Base-by-base conservation (phyloP, 345 rosid genomes). In the Sonneratia alba region DNA sequence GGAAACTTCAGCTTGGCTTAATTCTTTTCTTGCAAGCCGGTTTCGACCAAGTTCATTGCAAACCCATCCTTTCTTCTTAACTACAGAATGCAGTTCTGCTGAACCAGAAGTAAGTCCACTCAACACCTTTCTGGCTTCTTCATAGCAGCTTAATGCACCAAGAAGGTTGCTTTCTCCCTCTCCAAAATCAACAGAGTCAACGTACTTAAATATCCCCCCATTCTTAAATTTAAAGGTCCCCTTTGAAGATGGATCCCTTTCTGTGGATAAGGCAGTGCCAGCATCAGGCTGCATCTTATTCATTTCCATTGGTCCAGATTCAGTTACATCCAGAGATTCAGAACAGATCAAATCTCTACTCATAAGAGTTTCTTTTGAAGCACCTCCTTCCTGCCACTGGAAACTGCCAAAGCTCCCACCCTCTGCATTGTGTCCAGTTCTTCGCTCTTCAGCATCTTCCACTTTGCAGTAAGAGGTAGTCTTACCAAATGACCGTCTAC, bases 171-270 rank as follows among this genome's bases (percentile, higher is more conserved):
- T 74, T 80, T 90, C 97, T 63, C 84, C 87, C 76, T 87, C 92
- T 75, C 76, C 89, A 75, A 76, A 73, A 57, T 72, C 53, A 75
- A 78, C 74, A 71, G 74, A 81, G 67, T 78, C 73, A 18, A 87
- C 82, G 78, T 88, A 94, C 77, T 81, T 88, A 80, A 94, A 94
- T 78, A 91, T 94, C 70, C 98, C 98, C 7, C 98, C 98, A 64
- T 78, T 83, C 72, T 77, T 86, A 8, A 55, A 48, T 74, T 74
- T 79, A 5, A 78, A 38, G 6, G 72, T 73, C 72, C 77, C 85
- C 76, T 75, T 79, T 36, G 73, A 70, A 71, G 78, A 69, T 22
- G 37, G 73, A 72, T 79, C 76, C 63, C 53, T 78, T 70, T 77
- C 79, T 36, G 36, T 21, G 21, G 75, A 67, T 49, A 43, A 79